These are phyloP conservation scores for Anisodus tanguticus DNA, from an alignment of 257 asterid genomes.

Conservation along the genomic window DNA sequence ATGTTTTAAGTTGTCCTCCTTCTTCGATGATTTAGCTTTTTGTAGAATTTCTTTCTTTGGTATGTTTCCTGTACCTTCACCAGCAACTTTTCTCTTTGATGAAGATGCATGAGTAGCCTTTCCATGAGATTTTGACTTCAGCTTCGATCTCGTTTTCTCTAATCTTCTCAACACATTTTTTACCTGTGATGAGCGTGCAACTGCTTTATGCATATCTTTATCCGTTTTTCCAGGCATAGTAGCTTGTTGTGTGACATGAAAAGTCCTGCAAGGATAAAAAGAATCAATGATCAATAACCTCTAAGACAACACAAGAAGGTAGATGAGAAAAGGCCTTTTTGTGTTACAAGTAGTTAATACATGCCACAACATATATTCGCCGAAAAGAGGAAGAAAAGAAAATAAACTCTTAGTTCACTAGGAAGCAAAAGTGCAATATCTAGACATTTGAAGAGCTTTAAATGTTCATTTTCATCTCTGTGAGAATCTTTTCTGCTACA, in stretches of 20 bases:
- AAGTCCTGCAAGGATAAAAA: constrained; percentile 26
- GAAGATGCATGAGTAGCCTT: constrained; percentile 41
- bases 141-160: constrained; percentile 48
- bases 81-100: constrained; percentile 42
- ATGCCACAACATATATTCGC: not conserved
- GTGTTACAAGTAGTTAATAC: not conserved
- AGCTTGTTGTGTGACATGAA: constrained; percentile 35
- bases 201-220: constrained; percentile 39
- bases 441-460: not conserved
- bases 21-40: constrained; percentile 55
- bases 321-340: not conserved
- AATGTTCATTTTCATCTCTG: not conserved
- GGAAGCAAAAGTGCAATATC: not conserved
- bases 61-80: constrained; percentile 49
- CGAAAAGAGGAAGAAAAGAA: not conserved
- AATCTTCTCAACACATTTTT: constrained; percentile 50
- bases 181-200: constrained; percentile 24
- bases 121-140: constrained; percentile 43
- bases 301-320: not conserved
- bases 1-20: constrained; percentile 39
- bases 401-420: not conserved
- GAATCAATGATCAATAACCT: constrained; percentile 5
- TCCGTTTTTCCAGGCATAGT: constrained; percentile 62
- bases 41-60: constrained; percentile 46
- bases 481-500: constrained; percentile 2